These are phyloP conservation scores for Capronia americana DNA, from an alignment of 2,329 filamentous ascomycete species.

Conservation along the genomic window DNA sequence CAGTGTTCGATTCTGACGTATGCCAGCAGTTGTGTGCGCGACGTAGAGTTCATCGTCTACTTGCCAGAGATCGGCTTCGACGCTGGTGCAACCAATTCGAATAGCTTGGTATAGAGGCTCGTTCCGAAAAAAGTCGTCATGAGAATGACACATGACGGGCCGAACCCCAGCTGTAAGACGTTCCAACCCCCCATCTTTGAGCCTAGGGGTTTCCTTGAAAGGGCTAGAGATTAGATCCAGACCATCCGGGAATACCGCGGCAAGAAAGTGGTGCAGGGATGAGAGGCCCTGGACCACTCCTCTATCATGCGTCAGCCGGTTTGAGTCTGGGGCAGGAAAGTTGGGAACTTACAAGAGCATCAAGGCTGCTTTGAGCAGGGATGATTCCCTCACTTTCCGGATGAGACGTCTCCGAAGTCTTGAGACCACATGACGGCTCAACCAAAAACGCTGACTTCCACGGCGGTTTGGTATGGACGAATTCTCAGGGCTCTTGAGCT, in stretches of 20 bases:
- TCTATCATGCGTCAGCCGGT: slow-evolving; percentile 9
- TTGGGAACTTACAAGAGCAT: slow-evolving; percentile 18
- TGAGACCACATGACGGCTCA: slow-evolving; percentile 9
- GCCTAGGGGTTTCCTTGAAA: slow-evolving; percentile 45
- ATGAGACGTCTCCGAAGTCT: slow-evolving; percentile 14
- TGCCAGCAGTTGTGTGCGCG: slow-evolving; percentile 58
- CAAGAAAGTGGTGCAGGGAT: slow-evolving; percentile 47
- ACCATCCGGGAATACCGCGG: slow-evolving; percentile 47
- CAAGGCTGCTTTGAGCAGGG: slow-evolving; percentile 11
- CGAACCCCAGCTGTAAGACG: slow-evolving; percentile 54
- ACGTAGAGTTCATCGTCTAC: slow-evolving; percentile 55
- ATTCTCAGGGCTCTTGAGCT: slow-evolving; percentile 11
- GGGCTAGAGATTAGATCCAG: slow-evolving; percentile 45
- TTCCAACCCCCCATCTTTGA: slow-evolving; percentile 41
- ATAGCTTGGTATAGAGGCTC: slow-evolving; percentile 62
- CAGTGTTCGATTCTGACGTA: slow-evolving; percentile 57
- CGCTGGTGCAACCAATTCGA: slow-evolving; percentile 59
- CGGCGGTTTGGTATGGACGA: slow-evolving; percentile 8
- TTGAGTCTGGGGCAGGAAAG: neutral
- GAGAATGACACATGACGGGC: slow-evolving; percentile 61
- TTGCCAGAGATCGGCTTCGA: slow-evolving; percentile 65
- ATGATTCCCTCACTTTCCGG: neutral
- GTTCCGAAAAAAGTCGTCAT: slow-evolving; percentile 65
- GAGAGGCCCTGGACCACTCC: slow-evolving; percentile 40
- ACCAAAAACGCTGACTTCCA: neutral